Evolutionary conservation across 345 rosid genomes (phyloP), one percentile per base, ranked within the genome.

Genomic region (Capsella bursapastoris): DNA sequence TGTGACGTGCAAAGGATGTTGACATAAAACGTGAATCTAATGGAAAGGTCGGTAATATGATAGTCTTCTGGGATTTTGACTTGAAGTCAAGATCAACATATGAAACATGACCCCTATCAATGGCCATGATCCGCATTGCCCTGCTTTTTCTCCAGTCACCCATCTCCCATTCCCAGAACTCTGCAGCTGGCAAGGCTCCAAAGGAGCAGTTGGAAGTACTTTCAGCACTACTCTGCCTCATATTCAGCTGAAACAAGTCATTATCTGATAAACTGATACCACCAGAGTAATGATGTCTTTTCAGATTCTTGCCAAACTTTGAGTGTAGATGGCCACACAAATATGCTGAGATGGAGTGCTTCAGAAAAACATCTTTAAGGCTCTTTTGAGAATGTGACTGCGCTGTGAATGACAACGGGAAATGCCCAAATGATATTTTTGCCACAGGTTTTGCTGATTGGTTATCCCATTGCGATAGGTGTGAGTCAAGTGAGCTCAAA

Each of bases 141-240:
- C 92, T 85, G 79, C 85, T 88, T 68, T 85, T 86, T 78, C 96
- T 88, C 99, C 99, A 95, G 78, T 95, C 99, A 82, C 93, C 97
- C 96, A 90, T 90, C 84, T 92, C 97, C 99, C 99, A 92, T 70
- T 95, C 99, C 97, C 99, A 95, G 77, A 95, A 95, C 38, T 92
- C 97, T 40, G 85, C 65, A 50, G 56, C 51, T 10, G 82, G 77
- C 13, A 76, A 67, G 35, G 87, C 92, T 76, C 84, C 86, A 70
- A 72, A 82, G 4, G 97, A 85, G 68, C 97, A 90, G 70, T 92
- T 89, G 47, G 64, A 55, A 71, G 64, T 52, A 64, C 64, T 80
- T 60, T 58, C 82, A 10, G 64, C 79, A 76, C 86, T 57, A 47
- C 50, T 44, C 67, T 75, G 86, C 61, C 89, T 87, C 73, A 92